phyloP scores from a whole-genome alignment of 1,284 basidiomycete species.

The Microbotryum saponariae region DNA sequence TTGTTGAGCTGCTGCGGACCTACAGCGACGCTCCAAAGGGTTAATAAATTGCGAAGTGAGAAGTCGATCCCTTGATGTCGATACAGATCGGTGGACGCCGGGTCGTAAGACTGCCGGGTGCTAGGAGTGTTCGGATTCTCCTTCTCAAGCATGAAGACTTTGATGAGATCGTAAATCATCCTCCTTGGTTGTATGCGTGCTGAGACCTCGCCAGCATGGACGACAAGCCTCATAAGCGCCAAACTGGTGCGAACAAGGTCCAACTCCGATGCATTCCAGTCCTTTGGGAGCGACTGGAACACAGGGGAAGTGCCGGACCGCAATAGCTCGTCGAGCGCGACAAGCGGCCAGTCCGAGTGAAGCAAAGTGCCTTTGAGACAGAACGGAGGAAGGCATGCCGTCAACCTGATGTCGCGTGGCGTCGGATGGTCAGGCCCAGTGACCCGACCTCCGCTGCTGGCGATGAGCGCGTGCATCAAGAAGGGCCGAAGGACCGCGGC shows the following conservation, averaged over 20 bases:
- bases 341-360: slow-evolving; percentile 61
- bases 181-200: no score
- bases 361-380: slow-evolving; percentile 55
- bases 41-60: no score
- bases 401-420: slow-evolving; percentile 42
- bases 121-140: slow-evolving; percentile 31
- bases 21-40: no score
- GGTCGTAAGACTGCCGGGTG: no score
- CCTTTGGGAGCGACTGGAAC: slow-evolving; percentile 57
- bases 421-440: slow-evolving; percentile 39
- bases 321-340: slow-evolving; percentile 70
- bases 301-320: slow-evolving; percentile 66
- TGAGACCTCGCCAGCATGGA: slow-evolving; percentile 44
- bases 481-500: slow-evolving; percentile 43
- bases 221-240: slow-evolving; percentile 48
- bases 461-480: slow-evolving; percentile 41
- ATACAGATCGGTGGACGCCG: no score
- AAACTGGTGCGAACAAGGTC: slow-evolving; percentile 66
- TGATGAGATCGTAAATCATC: slow-evolving; percentile 70
- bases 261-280: slow-evolving; percentile 73
- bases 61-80: no score
- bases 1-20: no score
- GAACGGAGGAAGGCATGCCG: slow-evolving; percentile 36
- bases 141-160: slow-evolving; percentile 89
- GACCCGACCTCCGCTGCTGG: slow-evolving; percentile 37